Percentiles rank a stretch among this genome's conserved stretches.
These are phyloP conservation scores for Talaromyces islandicus DNA, from an alignment of 2,329 filamentous ascomycete species.

Conservation along the genomic window DNA sequence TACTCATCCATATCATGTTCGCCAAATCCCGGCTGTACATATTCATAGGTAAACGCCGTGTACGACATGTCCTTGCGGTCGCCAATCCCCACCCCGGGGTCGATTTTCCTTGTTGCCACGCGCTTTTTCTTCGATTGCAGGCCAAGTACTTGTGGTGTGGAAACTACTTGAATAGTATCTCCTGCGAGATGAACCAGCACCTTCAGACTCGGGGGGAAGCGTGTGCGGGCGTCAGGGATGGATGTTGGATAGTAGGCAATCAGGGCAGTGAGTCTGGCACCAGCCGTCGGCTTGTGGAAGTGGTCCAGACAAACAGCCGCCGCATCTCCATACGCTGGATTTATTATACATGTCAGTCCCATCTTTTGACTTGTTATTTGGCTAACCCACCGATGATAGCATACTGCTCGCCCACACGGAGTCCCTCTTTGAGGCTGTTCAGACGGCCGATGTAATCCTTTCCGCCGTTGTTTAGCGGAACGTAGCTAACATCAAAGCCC, in stretches of 20 bases:
- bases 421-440: slow-evolving; percentile 46
- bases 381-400: slow-evolving; percentile 55
- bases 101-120: slow-evolving; percentile 44
- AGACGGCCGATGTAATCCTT: slow-evolving; percentile 48
- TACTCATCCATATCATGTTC: slow-evolving; percentile 65
- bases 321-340: slow-evolving; percentile 55
- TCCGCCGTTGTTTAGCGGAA: slow-evolving; percentile 48
- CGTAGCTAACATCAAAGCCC: slow-evolving; percentile 54
- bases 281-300: slow-evolving; percentile 51
- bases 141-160: slow-evolving; percentile 46
- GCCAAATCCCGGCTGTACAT: slow-evolving; percentile 60
- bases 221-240: slow-evolving; percentile 45
- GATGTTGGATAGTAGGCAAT: slow-evolving; percentile 59
- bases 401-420: slow-evolving; percentile 55
- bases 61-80: slow-evolving; percentile 31
- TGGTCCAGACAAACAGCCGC: slow-evolving; percentile 55
- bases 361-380: too few relatives aligned
- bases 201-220: slow-evolving; percentile 32
- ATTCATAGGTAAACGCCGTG: slow-evolving; percentile 48
- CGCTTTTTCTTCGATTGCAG: slow-evolving; percentile 45
- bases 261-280: slow-evolving; percentile 49
- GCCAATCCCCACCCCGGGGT: slow-evolving; percentile 47
- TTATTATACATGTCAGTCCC: background rate
- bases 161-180: slow-evolving; percentile 42
- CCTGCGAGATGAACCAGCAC: slow-evolving; percentile 56